Evolutionary conservation across 2,329 filamentous ascomycete genomes (phyloP), one percentile per base, ranked within the genome.

Genomic region (Fusarium buxicola): DNA sequence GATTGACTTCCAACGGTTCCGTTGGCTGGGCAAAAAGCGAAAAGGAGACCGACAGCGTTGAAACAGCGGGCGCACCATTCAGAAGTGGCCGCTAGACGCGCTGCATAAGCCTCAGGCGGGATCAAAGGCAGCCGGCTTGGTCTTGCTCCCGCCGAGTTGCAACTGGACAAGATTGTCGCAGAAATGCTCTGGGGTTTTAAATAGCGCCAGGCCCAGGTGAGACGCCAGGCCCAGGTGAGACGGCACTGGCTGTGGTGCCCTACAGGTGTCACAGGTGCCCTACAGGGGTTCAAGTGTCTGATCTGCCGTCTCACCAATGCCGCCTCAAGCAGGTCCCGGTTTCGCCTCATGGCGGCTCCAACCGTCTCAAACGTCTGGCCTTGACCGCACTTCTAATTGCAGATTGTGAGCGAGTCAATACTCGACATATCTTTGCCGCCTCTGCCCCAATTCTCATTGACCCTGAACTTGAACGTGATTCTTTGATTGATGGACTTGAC

Each of bases 261-360:
- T 40, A 24, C 27, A 36, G 35, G 45, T 15, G 47, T 16, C 8
- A 7, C 16, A n/a, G n/a, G n/a, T n/a, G n/a, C n/a, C n/a, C n/a
- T n/a, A 32, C 57, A 57, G 45, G 55, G 48, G 40, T 47, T 24
- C 15, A 21, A 28, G 40, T 64, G 56, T 69, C 50, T 65, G 55
- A 69, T 69, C 56, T 52, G n/a, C 51, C 58, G 66, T 69, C 66
- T 69, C 66, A 69, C 57, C 54, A 69, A 34, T 57, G 55, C 55
- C 51, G 55, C 52, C 51, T 59, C 57, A 46, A 52, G 50, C 56
- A 54, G n/a, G 25, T 62, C 45, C 66, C 66, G 66, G 66, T 69
- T 69, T 69, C 66, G 66, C 51, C 53, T 60, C 45, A 55, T 25
- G 12, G 25, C 13, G 25, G 21, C 15, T 27, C 12, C 18, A 27